Conservation (phyloP, 1,139 yeast genomes). For the Candida tetrigidarum region DNA sequence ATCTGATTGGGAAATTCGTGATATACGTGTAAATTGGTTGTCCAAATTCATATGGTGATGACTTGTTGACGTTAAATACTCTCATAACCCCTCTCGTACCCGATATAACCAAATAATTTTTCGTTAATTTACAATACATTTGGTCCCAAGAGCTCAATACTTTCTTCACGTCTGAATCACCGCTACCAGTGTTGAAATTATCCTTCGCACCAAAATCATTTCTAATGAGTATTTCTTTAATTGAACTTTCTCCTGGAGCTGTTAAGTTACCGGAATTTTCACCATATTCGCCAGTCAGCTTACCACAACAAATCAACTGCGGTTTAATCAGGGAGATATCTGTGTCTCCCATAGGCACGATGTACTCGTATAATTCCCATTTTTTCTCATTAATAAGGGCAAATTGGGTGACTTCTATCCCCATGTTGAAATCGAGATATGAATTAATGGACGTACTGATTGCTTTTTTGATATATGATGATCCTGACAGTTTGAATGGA, state of each 20-base stretch:
- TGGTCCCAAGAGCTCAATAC: constrained; percentile 62
- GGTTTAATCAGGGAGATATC: constrained; percentile 46
- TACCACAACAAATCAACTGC: constrained; percentile 65
- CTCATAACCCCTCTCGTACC: constrained; percentile 77
- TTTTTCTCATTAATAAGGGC: constrained; percentile 67
- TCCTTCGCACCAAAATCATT: constrained; percentile 37
- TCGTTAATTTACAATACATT: constrained; percentile 65
- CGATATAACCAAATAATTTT: constrained; percentile 63
- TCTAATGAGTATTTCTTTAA: constrained; percentile 29
- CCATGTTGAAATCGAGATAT: constrained; percentile 29
- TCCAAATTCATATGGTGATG: constrained; percentile 47
- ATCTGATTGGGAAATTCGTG: constrained; percentile 77
- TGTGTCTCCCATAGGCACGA: constrained; percentile 20
- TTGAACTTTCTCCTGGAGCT: constrained; percentile 1
- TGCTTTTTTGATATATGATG: constrained; percentile 45
- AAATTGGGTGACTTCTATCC: constrained; percentile 59
- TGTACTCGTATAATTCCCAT: constrained; percentile 72
- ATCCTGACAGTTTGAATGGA: constrained; percentile 34
- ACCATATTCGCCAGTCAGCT: constrained; percentile 70
- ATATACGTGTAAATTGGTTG: constrained; percentile 68
- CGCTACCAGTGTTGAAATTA: constrained; percentile 17
- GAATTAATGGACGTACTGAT: constrained; percentile 68
- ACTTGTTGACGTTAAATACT: constrained; percentile 57
- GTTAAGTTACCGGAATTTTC: constrained; percentile 38
- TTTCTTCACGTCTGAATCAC: constrained; percentile 28